Evolutionary conservation across 352 stramenopile species (phyloP).

Genomic region (Globisporangium cystogenes): DNA sequence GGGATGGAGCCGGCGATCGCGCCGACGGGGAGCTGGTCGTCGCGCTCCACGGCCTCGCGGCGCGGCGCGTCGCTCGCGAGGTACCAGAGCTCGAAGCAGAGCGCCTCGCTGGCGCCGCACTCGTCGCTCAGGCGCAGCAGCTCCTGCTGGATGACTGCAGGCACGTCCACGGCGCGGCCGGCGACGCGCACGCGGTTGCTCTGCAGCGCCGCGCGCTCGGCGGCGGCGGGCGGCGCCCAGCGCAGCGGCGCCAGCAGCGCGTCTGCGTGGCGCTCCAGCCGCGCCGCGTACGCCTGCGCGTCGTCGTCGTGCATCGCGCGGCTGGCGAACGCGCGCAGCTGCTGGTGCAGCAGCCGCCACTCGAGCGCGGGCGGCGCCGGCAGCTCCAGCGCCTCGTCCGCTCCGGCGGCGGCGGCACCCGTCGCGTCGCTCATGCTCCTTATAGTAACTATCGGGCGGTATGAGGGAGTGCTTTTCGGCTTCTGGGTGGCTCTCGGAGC

Average conservation of each 20-base stretch:
- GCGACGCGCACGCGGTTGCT: constrained; percentile 50
- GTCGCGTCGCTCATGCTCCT: not conserved
- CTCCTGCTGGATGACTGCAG: constrained; percentile 73
- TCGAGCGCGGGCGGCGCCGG: constrained; percentile 51
- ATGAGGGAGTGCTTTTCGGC: not conserved
- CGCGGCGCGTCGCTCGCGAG: constrained; percentile 63
- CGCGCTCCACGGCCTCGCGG: constrained; percentile 64
- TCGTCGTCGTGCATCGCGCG: constrained; percentile 64
- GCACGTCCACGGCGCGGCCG: constrained; percentile 69
- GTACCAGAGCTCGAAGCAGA: constrained; percentile 74
- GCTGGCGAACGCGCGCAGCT: constrained; percentile 57
- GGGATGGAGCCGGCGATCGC: constrained; percentile 54
- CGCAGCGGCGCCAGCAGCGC: constrained; percentile 39
- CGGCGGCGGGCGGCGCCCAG: constrained; percentile 27
- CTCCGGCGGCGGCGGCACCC: not conserved
- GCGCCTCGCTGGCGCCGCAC: constrained; percentile 54
- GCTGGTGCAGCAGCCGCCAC: constrained; percentile 69
- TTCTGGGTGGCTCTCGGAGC: too few species aligned
- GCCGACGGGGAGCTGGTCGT: constrained; percentile 47
- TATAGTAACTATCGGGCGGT: not conserved
- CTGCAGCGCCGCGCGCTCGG: constrained; percentile 58
- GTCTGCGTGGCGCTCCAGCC: constrained; percentile 33
- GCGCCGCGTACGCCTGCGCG: constrained; percentile 47
- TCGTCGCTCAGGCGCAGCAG: constrained; percentile 79
- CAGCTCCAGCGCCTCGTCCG: constrained; percentile 26